Conservation (phyloP, 805 yeast genomes). For the Candida odintsovae region DNA sequence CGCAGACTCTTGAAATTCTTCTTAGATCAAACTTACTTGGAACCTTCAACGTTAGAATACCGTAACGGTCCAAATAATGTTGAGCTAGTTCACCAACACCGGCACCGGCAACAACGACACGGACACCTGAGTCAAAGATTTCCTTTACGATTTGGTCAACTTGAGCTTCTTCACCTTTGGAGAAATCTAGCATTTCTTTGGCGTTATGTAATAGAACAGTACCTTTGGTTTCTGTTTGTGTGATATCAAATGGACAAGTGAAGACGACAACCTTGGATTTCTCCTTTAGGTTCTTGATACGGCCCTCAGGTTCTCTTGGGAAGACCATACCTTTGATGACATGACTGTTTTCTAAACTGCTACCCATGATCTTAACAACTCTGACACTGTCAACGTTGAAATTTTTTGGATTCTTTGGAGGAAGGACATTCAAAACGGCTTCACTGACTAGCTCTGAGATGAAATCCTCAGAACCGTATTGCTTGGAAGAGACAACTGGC, state of each 20-base stretch:
- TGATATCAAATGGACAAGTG: constrained; percentile 91
- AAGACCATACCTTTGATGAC: constrained; percentile 97
- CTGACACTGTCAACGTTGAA: constrained; percentile 93
- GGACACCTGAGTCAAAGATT: constrained; percentile 76
- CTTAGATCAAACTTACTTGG: constrained; percentile 93
- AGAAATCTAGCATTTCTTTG: constrained; percentile 91
- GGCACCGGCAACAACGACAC: constrained; percentile 91
- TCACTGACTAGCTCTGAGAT: constrained; percentile 76
- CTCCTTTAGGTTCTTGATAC: constrained; percentile 53
- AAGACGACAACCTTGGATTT: constrained; percentile 85
- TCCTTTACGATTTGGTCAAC: constrained; percentile 81
- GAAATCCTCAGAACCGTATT: constrained; percentile 79
- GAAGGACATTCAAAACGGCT: constrained; percentile 74
- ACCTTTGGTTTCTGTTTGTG: constrained; percentile 97
- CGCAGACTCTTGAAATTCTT: constrained; percentile 92
- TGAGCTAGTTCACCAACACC: constrained; percentile 89
- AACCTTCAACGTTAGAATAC: constrained; percentile 78
- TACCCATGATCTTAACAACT: constrained; percentile 96
- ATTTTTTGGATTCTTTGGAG: constrained; percentile 51
- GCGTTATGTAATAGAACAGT: constrained; percentile 95
- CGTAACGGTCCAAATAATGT: constrained; percentile 86
- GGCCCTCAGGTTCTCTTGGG: constrained; percentile 96
- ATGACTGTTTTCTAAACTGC: constrained; percentile 62
- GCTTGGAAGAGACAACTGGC: constrained; percentile 91
- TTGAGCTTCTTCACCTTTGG: constrained; percentile 94